phyloP scores from a whole-genome alignment of 140 eudicot genomes.

The Bidens hawaiensis region DNA sequence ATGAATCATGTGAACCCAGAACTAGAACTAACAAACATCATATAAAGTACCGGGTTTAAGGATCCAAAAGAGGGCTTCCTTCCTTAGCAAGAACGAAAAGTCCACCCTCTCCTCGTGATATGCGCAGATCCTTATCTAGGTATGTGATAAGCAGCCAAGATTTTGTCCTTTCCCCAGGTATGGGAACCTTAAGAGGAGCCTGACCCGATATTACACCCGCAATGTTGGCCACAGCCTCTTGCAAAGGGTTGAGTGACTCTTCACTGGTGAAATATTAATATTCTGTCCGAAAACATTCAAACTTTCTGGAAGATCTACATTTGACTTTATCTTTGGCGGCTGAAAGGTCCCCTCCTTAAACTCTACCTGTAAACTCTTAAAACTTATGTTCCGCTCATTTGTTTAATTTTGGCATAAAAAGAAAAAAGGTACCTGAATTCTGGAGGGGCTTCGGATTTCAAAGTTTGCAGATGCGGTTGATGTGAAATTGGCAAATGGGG shows the following conservation, averaged over 20 bases:
- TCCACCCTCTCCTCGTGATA: neutral
- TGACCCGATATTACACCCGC: neutral
- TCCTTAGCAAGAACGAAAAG: neutral
- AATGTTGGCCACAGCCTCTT: neutral
- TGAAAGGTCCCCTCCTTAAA: neutral
- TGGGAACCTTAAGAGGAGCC: neutral
- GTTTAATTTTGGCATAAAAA: neutral
- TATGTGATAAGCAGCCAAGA: neutral
- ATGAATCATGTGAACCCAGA: neutral
- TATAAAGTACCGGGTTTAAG: neutral
- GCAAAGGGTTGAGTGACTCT: neutral
- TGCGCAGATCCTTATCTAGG: conserved; percentile 1
- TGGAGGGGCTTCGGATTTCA: neutral
- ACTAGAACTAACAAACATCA: neutral
- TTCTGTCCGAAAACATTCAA: neutral
- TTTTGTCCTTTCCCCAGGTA: neutral
- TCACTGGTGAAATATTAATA: neutral
- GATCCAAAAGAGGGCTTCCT: conserved; percentile 3
- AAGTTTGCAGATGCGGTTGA: neutral
- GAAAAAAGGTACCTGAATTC: neutral
- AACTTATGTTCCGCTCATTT: neutral
- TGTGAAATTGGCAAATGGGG: conserved; percentile 1
- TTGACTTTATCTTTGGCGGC: neutral
- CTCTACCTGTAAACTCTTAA: neutral
- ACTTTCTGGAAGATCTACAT: neutral